phyloP scores from a whole-genome alignment of 306 rosid genomes.

The Prunus kanzakura region DNA sequence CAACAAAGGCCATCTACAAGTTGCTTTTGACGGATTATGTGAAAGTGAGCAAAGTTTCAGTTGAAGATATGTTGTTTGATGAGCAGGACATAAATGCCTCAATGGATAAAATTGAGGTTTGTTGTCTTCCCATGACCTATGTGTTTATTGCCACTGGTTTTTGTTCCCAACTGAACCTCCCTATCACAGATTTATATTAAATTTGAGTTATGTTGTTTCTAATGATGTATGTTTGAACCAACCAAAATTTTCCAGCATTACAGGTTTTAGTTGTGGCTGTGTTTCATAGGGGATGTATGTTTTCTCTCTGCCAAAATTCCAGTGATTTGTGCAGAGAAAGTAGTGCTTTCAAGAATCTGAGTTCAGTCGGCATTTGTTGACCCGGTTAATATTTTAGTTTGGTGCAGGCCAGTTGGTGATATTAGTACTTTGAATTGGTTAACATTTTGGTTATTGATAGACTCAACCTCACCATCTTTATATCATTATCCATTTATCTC shows the following conservation, averaged over 20 bases:
- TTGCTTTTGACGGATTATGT: constrained; percentile 76
- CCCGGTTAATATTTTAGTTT: not conserved
- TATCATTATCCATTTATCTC: not conserved
- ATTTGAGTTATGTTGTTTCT: not conserved
- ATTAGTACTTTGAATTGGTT: not conserved
- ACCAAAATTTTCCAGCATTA: not conserved
- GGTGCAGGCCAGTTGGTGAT: not conserved
- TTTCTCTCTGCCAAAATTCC: not conserved
- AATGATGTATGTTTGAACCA: not conserved
- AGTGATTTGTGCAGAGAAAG: not conserved
- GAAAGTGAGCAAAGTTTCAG: constrained; percentile 91
- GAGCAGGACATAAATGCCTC: constrained; percentile 93
- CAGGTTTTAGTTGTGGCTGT: not conserved
- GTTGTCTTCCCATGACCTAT: not conserved
- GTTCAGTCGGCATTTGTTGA: not conserved
- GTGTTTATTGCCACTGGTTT: not conserved
- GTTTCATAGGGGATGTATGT: not conserved
- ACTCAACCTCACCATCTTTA: not conserved
- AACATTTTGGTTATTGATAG: not conserved
- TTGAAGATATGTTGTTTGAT: constrained; percentile 82
- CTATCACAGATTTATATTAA: not conserved
- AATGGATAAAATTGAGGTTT: constrained; percentile 96
- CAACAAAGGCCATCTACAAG: constrained; percentile 90
- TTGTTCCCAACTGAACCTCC: not conserved
- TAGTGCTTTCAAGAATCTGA: not conserved